Evolutionary conservation across 768 basidiomycete genomes (phyloP).

Genomic region (Grammothele lineata): DNA sequence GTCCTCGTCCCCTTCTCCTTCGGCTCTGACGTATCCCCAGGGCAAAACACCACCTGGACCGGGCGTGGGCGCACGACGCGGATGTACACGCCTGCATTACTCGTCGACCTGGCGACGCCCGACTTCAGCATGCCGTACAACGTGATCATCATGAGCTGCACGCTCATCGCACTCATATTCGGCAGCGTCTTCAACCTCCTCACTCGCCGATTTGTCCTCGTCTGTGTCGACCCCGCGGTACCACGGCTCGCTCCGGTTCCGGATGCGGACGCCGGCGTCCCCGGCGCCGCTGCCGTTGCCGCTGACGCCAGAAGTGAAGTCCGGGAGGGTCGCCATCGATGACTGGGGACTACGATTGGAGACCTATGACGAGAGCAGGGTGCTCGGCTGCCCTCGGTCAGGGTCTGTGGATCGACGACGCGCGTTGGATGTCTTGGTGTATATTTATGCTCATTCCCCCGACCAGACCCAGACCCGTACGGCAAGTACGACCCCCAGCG

Average conservation of each 20-base stretch:
- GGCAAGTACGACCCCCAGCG: no score
- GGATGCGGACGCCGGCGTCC: not conserved
- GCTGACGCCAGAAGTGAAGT: no score
- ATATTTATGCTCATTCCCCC: no score
- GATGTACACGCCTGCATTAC: slow-evolving; percentile 76
- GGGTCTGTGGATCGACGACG: no score
- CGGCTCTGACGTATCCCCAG: not conserved
- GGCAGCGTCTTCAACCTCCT: slow-evolving; percentile 88
- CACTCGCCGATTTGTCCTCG: slow-evolving; percentile 74
- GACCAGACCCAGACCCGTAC: no score
- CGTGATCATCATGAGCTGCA: slow-evolving; percentile 95
- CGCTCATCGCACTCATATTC: slow-evolving; percentile 88
- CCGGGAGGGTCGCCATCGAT: no score
- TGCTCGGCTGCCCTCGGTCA: no score
- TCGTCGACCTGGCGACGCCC: slow-evolving; percentile 94
- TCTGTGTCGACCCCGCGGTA: slow-evolving; percentile 25
- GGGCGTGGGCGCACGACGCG: slow-evolving; percentile 25
- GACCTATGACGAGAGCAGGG: no score
- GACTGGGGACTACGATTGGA: no score
- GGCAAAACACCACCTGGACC: not conserved
- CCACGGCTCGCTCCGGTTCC: not conserved
- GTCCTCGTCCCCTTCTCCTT: slow-evolving; percentile 50
- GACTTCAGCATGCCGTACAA: slow-evolving; percentile 99
- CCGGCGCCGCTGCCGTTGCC: no score
- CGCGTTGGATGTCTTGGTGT: no score